Evolutionary conservation across 352 stramenopile genomes (phyloP).

Genomic region (Phytophthora palmivora): DNA sequence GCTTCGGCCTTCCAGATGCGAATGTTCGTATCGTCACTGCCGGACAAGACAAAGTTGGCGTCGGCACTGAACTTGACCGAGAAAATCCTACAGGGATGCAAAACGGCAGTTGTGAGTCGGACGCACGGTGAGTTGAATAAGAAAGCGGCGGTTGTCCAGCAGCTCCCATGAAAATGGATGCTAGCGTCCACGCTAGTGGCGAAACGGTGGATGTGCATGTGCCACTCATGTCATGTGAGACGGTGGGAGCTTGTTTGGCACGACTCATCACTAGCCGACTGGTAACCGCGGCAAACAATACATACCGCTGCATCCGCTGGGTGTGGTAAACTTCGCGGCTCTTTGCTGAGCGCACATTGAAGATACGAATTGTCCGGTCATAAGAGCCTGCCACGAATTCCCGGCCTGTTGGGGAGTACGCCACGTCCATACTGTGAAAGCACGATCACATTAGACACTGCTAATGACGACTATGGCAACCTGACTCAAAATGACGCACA

Average conservation of each 20-base stretch:
- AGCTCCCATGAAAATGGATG: slow-evolving; percentile 6
- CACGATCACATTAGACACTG: slow-evolving; percentile 31
- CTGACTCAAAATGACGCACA: slow-evolving; percentile 70
- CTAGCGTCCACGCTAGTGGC: slow-evolving; percentile 11
- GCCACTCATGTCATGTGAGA: slow-evolving; percentile 18
- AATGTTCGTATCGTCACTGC: slow-evolving; percentile 99
- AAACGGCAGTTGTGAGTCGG: slow-evolving; percentile 15
- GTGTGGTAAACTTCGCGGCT: slow-evolving; percentile 97
- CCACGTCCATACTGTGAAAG: slow-evolving; percentile 92
- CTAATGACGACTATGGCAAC: slow-evolving; percentile 5
- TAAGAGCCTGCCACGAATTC: slow-evolving; percentile 99
- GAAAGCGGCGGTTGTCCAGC: slow-evolving; percentile 15
- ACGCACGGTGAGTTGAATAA: slow-evolving; percentile 21
- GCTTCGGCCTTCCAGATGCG: slow-evolving; percentile 98
- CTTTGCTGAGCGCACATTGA: slow-evolving; percentile 87
- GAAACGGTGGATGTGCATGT: slow-evolving; percentile 13
- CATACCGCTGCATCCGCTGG: slow-evolving; percentile 98
- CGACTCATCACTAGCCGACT: slow-evolving; percentile 9
- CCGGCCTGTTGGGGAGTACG: slow-evolving; percentile 97
- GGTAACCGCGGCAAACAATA: slow-evolving; percentile 4
- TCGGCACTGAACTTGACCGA: slow-evolving; percentile 90
- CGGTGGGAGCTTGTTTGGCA: slow-evolving; percentile 12
- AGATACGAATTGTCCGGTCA: slow-evolving; percentile 99
- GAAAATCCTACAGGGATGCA: slow-evolving; percentile 60
- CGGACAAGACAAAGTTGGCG: slow-evolving; percentile 97